A percentile compares a stretch with the other conserved stretches of the same genome.
Evolutionary conservation across 2,329 filamentous ascomycete species (phyloP).

Genomic region (Curvularia eragrostidis): DNA sequence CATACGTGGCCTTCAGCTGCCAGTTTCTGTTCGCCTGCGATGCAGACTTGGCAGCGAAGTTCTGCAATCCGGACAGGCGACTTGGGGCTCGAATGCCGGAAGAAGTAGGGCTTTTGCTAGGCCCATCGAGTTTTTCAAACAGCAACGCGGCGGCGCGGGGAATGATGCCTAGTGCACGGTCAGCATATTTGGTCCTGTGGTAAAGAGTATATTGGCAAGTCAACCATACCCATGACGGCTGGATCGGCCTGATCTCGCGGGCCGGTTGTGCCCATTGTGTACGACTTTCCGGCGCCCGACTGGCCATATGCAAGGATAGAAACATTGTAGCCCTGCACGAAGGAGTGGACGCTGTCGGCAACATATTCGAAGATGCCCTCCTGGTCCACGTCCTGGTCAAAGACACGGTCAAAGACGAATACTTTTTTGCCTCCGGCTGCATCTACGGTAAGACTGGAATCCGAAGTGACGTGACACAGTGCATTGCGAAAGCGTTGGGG

Average conservation of each 20-base stretch:
- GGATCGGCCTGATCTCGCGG: conserved; percentile 75
- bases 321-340: conserved; percentile 97
- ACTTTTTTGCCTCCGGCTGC: conserved; percentile 91
- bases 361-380: conserved; percentile 95
- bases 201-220: neutral
- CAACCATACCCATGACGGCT: conserved; percentile 75
- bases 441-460: conserved; percentile 86
- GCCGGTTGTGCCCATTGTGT: conserved; percentile 97
- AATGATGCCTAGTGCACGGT: conserved; percentile 78
- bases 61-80: conserved; percentile 71
- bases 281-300: conserved; percentile 96
- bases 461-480: conserved; percentile 87
- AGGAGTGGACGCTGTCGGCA: conserved; percentile 85
- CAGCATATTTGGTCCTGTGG: conserved; percentile 15
- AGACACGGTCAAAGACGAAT: conserved; percentile 96
- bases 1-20: conserved; percentile 92
- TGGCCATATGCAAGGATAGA: conserved; percentile 96
- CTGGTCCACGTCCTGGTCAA: conserved; percentile 81
- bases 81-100: conserved; percentile 73
- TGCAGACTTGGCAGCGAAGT: conserved; percentile 51
- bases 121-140: conserved; percentile 83
- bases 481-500: conserved; percentile 93
- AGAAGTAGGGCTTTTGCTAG: conserved; percentile 67
- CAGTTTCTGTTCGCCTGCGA: conserved; percentile 73
- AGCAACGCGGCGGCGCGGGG: conserved; percentile 85